Percentiles rank a stretch among this genome's conserved stretches.
These are phyloP conservation scores for Passiflora organensis DNA, from an alignment of 345 rosid species.

Conservation along the genomic window DNA sequence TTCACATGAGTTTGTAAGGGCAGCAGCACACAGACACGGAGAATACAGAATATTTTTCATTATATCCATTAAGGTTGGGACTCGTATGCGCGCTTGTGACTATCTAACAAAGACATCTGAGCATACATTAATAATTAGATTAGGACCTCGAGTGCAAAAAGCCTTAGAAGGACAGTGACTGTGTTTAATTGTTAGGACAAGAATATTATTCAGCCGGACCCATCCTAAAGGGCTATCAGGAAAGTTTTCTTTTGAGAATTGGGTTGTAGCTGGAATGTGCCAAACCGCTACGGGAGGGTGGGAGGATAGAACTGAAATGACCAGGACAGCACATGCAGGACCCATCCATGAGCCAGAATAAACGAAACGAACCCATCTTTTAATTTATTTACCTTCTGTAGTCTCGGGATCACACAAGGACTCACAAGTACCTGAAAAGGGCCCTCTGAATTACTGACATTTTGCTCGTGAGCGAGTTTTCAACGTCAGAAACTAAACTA, in stretches of 20 bases:
- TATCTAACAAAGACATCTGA: conserved; percentile 16
- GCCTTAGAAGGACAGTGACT: conserved; percentile 20
- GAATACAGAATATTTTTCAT: background rate
- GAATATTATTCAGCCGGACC: conserved; percentile 22
- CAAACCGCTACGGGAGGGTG: conserved; percentile 25
- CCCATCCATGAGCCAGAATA: conserved; percentile 30
- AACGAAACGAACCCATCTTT: conserved; percentile 30
- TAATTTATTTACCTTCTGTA: too few species aligned
- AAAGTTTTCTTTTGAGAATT: too few species aligned
- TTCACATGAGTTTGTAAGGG: conserved; percentile 31
- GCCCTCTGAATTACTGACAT: too few species aligned
- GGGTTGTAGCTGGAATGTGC: conserved; percentile 24
- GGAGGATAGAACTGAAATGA: conserved; percentile 42
- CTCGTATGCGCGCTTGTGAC: background rate
- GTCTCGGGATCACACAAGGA: too few species aligned
- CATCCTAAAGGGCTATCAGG: too few species aligned
- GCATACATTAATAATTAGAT: conserved; percentile 19
- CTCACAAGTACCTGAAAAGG: too few species aligned
- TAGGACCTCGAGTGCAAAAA: conserved; percentile 25
- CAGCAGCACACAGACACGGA: conserved; percentile 13
- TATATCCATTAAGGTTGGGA: conserved; percentile 9
- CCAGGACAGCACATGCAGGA: conserved; percentile 35
- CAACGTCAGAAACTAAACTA: too few species aligned
- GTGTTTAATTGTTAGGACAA: background rate
- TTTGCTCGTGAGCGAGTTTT: too few species aligned